A percentile compares a stretch with the other conserved stretches of the same genome.
These are phyloP conservation scores for Diplogelasinospora grovesii DNA, from an alignment of 495 filamentous ascomycete genomes.

Conservation along the genomic window DNA sequence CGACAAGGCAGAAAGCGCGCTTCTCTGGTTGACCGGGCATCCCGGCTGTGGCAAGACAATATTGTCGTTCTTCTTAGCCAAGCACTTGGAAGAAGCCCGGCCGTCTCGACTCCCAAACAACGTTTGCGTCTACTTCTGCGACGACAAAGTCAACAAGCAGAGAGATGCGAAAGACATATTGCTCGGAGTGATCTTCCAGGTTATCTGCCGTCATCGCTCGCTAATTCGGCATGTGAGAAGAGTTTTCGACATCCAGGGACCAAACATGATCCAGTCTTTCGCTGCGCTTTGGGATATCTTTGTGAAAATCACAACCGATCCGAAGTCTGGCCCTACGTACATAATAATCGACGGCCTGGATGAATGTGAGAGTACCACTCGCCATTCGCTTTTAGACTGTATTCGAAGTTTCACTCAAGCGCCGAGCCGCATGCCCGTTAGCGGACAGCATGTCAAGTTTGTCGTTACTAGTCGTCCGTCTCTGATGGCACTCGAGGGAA, in stretches of 20 bases:
- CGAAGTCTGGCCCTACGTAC: constrained; percentile 8
- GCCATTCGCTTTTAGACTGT: constrained; percentile 8
- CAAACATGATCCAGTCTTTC: constrained; percentile 13
- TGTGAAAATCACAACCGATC: constrained; percentile 11
- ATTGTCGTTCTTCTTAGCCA: constrained; percentile 7
- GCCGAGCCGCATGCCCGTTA: no score
- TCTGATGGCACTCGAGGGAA: background rate
- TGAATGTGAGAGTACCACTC: constrained; percentile 18
- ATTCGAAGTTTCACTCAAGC: constrained; percentile 7
- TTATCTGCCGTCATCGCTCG: constrained; percentile 8
- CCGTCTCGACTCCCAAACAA: background rate
- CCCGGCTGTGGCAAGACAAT: constrained; percentile 21
- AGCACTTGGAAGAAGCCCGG: constrained; percentile 2
- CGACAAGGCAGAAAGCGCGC: constrained; percentile 1
- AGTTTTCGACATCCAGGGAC: constrained; percentile 12
- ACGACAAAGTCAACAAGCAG: constrained; percentile 19
- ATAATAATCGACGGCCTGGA: constrained; percentile 25
- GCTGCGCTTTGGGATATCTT: constrained; percentile 20
- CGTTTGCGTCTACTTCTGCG: constrained; percentile 20
- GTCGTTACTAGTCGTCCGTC: constrained; percentile 18
- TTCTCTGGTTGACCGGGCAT: constrained; percentile 22
- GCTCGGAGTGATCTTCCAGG: constrained; percentile 16
- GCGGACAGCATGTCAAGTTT: constrained; percentile 18
- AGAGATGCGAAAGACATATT: constrained; percentile 16
- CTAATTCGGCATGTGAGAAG: constrained; percentile 13